phyloP scores from a whole-genome alignment of 176 grass and related monocot species.

The Stipa capillata region DNA sequence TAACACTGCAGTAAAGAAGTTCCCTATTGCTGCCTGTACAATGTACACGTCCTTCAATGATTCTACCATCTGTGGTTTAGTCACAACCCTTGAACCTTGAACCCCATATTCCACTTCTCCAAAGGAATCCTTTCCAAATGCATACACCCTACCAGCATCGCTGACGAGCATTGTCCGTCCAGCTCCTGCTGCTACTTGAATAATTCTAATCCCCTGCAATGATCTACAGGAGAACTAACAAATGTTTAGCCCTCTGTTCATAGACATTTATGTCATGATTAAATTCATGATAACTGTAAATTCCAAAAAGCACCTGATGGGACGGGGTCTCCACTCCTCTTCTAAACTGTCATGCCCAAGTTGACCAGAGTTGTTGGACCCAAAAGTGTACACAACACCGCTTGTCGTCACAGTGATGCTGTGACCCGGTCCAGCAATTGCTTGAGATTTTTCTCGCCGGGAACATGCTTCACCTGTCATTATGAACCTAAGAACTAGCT shows the following conservation, averaged over 20 bases:
- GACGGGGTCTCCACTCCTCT: conserved; percentile 69
- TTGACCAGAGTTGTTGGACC: conserved; percentile 76
- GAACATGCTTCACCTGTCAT: conserved; percentile 71
- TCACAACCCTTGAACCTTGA: conserved; percentile 50
- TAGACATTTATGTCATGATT: conserved; percentile 11
- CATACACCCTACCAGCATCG: conserved; percentile 64
- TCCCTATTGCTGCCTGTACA: conserved; percentile 81
- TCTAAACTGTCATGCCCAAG: conserved; percentile 74
- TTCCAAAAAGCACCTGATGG: conserved; percentile 62
- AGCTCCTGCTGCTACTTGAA: conserved; percentile 70
- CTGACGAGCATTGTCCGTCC: conserved; percentile 75
- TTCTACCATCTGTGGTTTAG: conserved; percentile 59
- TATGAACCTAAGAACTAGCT: conserved; percentile 84
- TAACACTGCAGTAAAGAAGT: conserved; percentile 83
- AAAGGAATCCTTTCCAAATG: conserved; percentile 81
- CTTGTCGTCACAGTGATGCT: conserved; percentile 70
- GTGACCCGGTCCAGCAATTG: conserved; percentile 66
- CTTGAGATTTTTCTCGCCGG: conserved; percentile 74
- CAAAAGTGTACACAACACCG: conserved; percentile 62
- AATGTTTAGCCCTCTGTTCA: conserved; percentile 17
- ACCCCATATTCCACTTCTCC: conserved; percentile 63
- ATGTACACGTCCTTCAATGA: conserved; percentile 63
- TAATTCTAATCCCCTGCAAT: conserved; percentile 73
- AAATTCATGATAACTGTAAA: conserved; percentile 25
- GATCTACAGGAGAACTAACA: conserved; percentile 39